Conservation (phyloP, 2,329 filamentous ascomycete species). For the Domatiomyces globalis region DNA sequence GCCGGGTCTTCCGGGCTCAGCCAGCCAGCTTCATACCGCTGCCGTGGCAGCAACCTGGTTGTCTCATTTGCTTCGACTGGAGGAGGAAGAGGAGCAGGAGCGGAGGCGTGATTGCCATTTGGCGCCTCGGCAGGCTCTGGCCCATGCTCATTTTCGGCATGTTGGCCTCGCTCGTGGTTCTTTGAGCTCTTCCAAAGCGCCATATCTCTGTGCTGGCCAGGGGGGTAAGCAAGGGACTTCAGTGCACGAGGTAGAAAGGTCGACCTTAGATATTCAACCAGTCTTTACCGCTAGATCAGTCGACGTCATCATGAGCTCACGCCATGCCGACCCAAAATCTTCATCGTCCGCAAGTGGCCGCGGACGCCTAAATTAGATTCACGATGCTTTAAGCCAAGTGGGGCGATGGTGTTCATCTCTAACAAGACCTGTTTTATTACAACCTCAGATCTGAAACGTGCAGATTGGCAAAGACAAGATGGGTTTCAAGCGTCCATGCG, state of each 20-base stretch:
- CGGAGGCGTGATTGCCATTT: background rate
- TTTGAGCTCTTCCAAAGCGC: slow-evolving; percentile 44
- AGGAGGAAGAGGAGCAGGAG: slow-evolving; percentile 10
- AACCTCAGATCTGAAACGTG: too few relatives aligned
- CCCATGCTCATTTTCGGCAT: slow-evolving; percentile 20
- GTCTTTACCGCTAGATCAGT: background rate
- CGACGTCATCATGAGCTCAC: background rate
- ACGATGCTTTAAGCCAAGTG: background rate
- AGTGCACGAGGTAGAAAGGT: background rate
- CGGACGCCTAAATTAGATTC: slow-evolving; percentile 1
- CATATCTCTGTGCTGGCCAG: slow-evolving; percentile 8
- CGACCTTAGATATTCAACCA: too few relatives aligned
- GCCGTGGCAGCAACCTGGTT: slow-evolving; percentile 45
- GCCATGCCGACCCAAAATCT: background rate
- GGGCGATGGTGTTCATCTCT: too few relatives aligned
- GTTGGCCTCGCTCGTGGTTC: slow-evolving; percentile 25
- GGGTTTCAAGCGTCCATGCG: background rate
- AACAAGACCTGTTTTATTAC: too few relatives aligned
- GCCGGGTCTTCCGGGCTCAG: slow-evolving; percentile 69
- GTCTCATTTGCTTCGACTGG: slow-evolving; percentile 41
- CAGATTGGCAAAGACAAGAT: too few relatives aligned
- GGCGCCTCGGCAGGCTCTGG: slow-evolving; percentile 18
- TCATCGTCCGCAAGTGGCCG: background rate
- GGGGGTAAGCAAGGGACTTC: background rate
- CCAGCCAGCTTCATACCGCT: slow-evolving; percentile 51